Evolutionary conservation across 1,139 yeast species (phyloP).

Genomic region (Tardiomyces blankii): DNA sequence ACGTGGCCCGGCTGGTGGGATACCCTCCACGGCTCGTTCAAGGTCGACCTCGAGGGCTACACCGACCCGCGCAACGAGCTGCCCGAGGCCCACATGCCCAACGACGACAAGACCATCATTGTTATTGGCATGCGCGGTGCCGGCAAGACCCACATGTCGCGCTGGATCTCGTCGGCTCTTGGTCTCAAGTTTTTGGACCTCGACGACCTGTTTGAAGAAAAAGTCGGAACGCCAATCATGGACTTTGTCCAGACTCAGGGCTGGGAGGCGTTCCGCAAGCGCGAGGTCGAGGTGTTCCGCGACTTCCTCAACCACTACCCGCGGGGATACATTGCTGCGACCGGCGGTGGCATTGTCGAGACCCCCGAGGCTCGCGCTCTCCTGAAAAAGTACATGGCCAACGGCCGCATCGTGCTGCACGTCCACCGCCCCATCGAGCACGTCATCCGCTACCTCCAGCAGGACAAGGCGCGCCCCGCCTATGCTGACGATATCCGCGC

Average conservation of each 20-base stretch:
- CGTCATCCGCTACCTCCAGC: constrained; percentile 59
- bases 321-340: constrained; percentile 62
- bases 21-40: constrained; percentile 57
- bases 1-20: constrained; percentile 99
- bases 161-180: constrained; percentile 63
- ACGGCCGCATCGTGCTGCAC: constrained; percentile 75
- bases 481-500: constrained; percentile 64
- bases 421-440: constrained; percentile 80
- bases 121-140: constrained; percentile 98
- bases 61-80: constrained; percentile 9
- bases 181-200: constrained; percentile 71
- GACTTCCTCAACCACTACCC: constrained; percentile 39
- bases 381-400: constrained; percentile 41
- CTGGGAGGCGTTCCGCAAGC: constrained; percentile 76
- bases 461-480: constrained; percentile 83
- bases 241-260: constrained; percentile 54
- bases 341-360: constrained; percentile 97
- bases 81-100: constrained; percentile 2
- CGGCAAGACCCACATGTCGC: constrained; percentile 82
- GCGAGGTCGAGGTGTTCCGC: constrained; percentile 51
- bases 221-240: constrained; percentile 46
- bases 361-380: constrained; percentile 51
- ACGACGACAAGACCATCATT: constrained; percentile 48
- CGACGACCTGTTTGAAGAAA: constrained; percentile 58
- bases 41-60: constrained; percentile 53